phyloP scores from a whole-genome alignment of 345 rosid genomes.

The Dovyalis caffra region DNA sequence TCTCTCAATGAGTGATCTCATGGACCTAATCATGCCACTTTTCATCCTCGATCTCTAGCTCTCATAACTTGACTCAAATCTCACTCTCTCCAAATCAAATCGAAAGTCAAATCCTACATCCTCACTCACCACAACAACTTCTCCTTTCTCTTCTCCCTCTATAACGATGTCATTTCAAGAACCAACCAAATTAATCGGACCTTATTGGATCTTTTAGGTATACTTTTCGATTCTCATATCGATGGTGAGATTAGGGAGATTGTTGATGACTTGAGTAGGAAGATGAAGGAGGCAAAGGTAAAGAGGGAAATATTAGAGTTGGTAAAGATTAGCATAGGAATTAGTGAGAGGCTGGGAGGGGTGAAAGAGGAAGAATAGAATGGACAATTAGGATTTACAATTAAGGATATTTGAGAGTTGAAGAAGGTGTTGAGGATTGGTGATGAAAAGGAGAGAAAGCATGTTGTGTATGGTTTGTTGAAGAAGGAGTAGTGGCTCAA shows the following conservation, averaged over 20 bases:
- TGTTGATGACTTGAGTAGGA: slow-evolving; percentile 52
- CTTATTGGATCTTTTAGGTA: slow-evolving; percentile 42
- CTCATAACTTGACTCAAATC: slow-evolving; percentile 75
- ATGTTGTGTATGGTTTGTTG: slow-evolving; percentile 64
- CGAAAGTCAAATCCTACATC: slow-evolving; percentile 86
- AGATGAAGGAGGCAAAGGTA: slow-evolving; percentile 54
- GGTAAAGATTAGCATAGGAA: slow-evolving; percentile 52
- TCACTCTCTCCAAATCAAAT: slow-evolving; percentile 82
- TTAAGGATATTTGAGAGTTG: slow-evolving; percentile 67
- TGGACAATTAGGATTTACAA: slow-evolving; percentile 63
- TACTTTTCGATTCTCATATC: slow-evolving; percentile 57
- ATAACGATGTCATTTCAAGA: slow-evolving; percentile 59
- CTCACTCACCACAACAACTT: slow-evolving; percentile 68
- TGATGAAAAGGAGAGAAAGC: slow-evolving; percentile 65
- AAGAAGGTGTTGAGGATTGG: slow-evolving; percentile 65
- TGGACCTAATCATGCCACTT: slow-evolving; percentile 77
- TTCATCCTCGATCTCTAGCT: slow-evolving; percentile 98
- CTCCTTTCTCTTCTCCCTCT: slow-evolving; percentile 73
- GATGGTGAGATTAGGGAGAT: slow-evolving; percentile 64
- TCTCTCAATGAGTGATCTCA: slow-evolving; percentile 74
- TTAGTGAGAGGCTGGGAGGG: slow-evolving; percentile 62
- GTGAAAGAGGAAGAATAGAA: slow-evolving; percentile 50
- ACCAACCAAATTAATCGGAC: slow-evolving; percentile 44
- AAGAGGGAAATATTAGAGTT: slow-evolving; percentile 63
- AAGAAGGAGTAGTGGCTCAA: slow-evolving; percentile 76